Base-by-base conservation (phyloP, 2,329 filamentous ascomycete species). In the Ascochyta clinopodiicola region DNA sequence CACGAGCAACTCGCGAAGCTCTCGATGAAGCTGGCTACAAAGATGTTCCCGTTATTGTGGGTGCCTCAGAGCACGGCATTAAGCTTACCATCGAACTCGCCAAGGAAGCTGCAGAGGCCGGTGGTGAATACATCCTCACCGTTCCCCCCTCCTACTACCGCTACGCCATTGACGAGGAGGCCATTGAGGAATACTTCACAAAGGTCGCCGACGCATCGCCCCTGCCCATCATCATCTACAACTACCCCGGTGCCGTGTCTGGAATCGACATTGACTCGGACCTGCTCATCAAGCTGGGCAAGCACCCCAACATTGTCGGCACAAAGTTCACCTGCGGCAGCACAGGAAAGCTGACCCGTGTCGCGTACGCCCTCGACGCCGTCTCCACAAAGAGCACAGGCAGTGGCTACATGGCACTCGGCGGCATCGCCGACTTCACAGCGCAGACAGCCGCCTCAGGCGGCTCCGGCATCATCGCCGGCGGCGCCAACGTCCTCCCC, bases 311-410 rank as follows among this genome's bases (percentile, higher is more conserved):
- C 78, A 91, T 96, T 69, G 80, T 92, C 60, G 92, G 92, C 60
- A 93, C 91, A 51, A 96, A 96, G 77, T 96, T 96, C 81, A 96
- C 92, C 36, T 96, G 91, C 74, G 92, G 90, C 62, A 95, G 91
- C 80, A 95, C 91, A 1, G 92, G 92, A 61, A 96, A 96, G 79
- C 83, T 96, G 62, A 94, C 91, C 12, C 87, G 92, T 29, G 90
- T 96, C 4, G 91, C 91, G 6, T 77, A 84, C 13, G 90, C 86
- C 40, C 86, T 88, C 43, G 80, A 89, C 66, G 90, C 91, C 53
- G 86, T 87, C 75, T 92, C 88, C 0, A 86, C 88, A 46, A 77
- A 76, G 64, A 72, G 69, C 53, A 60, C 71, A 32, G 77, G 77
- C 32, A 77, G 74, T 15, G 78, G 77, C 7, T 96, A 93, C 80